A percentile compares a stretch with the other conserved stretches of the same genome.
These are phyloP conservation scores for Helotiales sp. DNA, from an alignment of 2,329 filamentous ascomycete species.

Conservation along the genomic window DNA sequence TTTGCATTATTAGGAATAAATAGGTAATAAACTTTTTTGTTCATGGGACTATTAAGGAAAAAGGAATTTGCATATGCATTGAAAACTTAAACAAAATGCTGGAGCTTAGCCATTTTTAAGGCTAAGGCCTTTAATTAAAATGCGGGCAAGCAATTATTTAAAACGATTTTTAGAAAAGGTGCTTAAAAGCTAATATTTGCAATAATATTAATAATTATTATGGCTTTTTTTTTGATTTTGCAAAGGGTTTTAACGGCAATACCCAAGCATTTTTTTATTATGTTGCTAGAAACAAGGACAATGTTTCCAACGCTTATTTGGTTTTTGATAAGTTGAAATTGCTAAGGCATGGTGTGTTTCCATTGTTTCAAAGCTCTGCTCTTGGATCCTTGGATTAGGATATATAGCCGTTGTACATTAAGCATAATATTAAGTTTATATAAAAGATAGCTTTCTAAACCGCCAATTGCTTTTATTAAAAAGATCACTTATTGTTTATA, in stretches of 20 bases:
- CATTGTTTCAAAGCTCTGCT: slow-evolving; percentile 8
- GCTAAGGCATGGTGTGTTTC: slow-evolving; percentile 19
- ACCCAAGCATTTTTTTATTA: slow-evolving; percentile 17
- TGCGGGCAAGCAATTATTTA: slow-evolving; percentile 20
- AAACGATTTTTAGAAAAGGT: slow-evolving; percentile 18
- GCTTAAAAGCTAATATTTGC: slow-evolving; percentile 21
- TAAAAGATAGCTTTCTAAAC: slow-evolving; percentile 14
- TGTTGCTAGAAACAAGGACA: slow-evolving; percentile 21
- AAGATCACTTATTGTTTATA: slow-evolving; percentile 20
- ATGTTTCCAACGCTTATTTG: slow-evolving; percentile 11
- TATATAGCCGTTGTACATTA: slow-evolving; percentile 13
- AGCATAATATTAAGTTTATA: slow-evolving; percentile 22
- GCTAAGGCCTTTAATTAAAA: slow-evolving; percentile 14
- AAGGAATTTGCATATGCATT: slow-evolving; percentile 16
- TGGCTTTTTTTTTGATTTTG: slow-evolving; percentile 20
- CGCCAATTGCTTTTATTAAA: slow-evolving; percentile 14
- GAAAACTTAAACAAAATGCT: slow-evolving; percentile 20
- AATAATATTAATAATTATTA: slow-evolving; percentile 17
- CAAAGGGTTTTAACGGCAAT: slow-evolving; percentile 15
- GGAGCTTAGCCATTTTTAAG: slow-evolving; percentile 19
- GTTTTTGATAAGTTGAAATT: slow-evolving; percentile 12
- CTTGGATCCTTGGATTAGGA: slow-evolving; percentile 18
- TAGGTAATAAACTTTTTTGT: slow-evolving; percentile 22
- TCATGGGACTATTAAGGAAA: background rate
- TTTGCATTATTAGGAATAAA: slow-evolving; percentile 12